A percentile compares a stretch with the other conserved stretches of the same genome.
Conservation (phyloP, 116 monocot species). For the Zostera marina region DNA sequence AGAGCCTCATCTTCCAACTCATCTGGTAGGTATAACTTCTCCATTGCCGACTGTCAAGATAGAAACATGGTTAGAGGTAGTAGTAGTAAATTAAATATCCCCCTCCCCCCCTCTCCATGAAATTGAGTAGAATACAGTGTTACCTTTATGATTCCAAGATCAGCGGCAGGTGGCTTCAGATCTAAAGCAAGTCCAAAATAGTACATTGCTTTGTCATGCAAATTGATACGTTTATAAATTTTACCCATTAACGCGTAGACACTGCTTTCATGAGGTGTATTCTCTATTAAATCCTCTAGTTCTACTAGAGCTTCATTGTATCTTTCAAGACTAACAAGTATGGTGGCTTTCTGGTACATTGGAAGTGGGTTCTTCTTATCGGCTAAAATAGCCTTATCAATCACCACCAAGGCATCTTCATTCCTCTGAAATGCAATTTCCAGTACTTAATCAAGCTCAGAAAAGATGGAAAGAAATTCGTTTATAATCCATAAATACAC, state of each 20-base stretch:
- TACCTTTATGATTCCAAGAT: constrained; percentile 81
- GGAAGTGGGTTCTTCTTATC: constrained; percentile 89
- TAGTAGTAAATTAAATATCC: not conserved
- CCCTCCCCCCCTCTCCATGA: too few relatives aligned
- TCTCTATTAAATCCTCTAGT: constrained; percentile 58
- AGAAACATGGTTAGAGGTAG: not conserved
- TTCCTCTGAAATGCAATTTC: constrained; percentile 37
- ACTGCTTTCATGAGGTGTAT: constrained; percentile 67
- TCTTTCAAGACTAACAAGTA: constrained; percentile 57
- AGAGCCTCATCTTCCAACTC: constrained; percentile 53
- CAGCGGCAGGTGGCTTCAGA: constrained; percentile 76
- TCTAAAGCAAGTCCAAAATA: constrained; percentile 89
- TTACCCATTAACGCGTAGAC: constrained; percentile 90
- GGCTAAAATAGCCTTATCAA: constrained; percentile 67
- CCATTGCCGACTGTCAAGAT: constrained; percentile 56
- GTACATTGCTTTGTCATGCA: constrained; percentile 88
- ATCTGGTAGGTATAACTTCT: constrained; percentile 88
- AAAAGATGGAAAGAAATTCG: not conserved
- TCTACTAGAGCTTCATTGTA: constrained; percentile 63
- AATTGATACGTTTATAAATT: constrained; percentile 74
- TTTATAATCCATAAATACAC: not conserved
- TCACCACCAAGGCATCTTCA: constrained; percentile 65
- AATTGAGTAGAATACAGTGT: too few relatives aligned
- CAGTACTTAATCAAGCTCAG: not conserved
- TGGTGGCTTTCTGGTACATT: constrained; percentile 74